phyloP scores from a whole-genome alignment of 2,329 filamentous ascomycete genomes.

The Colletotrichum euphorbiae region DNA sequence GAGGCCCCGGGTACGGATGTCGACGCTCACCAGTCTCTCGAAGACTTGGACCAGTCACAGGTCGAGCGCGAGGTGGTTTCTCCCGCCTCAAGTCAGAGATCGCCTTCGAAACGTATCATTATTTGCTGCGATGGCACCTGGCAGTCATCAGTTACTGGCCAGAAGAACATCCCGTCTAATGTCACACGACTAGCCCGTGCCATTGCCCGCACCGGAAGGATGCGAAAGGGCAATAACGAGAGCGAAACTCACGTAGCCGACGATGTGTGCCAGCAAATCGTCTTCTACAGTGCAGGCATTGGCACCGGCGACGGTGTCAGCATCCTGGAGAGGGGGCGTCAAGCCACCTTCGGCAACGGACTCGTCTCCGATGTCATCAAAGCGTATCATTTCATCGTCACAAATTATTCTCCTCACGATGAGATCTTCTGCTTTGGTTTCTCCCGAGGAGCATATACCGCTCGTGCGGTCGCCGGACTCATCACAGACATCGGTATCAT shows the following conservation, averaged over 20 bases:
- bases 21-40: neutral
- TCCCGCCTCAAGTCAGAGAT: fast-evolving
- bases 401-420: conserved; percentile 47
- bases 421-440: conserved; percentile 53
- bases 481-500: conserved; percentile 45
- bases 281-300: neutral
- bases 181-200: conserved; percentile 22
- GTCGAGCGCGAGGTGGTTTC: neutral
- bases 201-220: neutral
- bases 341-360: conserved; percentile 16
- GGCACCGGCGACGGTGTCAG: neutral
- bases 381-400: conserved; percentile 53
- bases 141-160: conserved; percentile 19
- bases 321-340: neutral
- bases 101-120: conserved; percentile 25
- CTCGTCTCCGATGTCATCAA: conserved; percentile 42
- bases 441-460: conserved; percentile 55
- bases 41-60: neutral
- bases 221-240: neutral
- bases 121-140: conserved; percentile 35
- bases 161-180: conserved; percentile 20
- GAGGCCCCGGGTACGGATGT: no score
- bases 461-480: conserved; percentile 53
- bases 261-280: neutral
- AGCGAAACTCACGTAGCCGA: neutral